Evolutionary conservation across 2,329 filamentous ascomycete genomes (phyloP).

Genomic region (Aspergillus versicolor): DNA sequence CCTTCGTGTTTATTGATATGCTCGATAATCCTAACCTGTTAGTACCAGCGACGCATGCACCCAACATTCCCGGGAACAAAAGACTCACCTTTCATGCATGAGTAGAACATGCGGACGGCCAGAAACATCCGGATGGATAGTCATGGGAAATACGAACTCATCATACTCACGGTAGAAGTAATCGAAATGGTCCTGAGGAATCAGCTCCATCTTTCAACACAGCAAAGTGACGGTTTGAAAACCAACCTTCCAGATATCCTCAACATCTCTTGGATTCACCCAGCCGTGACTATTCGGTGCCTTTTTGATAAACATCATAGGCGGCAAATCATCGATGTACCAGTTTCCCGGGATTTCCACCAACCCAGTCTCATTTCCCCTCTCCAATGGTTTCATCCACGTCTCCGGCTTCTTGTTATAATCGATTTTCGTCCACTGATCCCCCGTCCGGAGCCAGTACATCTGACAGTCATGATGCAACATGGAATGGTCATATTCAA

Average conservation of each 20-base stretch:
- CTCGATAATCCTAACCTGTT: conserved; percentile 56
- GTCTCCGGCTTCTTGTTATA: conserved; percentile 42
- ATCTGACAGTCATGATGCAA: conserved; percentile 46
- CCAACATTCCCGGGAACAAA: neutral
- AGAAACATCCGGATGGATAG: conserved; percentile 71
- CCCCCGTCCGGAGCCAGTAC: conserved; percentile 45
- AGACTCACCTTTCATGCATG: conserved; percentile 67
- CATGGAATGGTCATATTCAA: conserved; percentile 48
- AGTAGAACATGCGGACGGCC: conserved; percentile 70
- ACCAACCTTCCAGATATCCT: conserved; percentile 54
- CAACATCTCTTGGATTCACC: conserved; percentile 58
- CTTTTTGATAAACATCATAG: conserved; percentile 50
- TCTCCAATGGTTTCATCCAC: conserved; percentile 53
- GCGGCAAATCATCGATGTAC: conserved; percentile 46
- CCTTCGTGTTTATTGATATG: conserved; percentile 63
- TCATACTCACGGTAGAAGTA: conserved; percentile 76
- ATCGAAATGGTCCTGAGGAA: conserved; percentile 60
- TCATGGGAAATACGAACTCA: conserved; percentile 75
- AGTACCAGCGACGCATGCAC: neutral
- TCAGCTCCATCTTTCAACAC: conserved; percentile 47
- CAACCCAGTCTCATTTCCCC: conserved; percentile 39
- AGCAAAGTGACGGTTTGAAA: neutral
- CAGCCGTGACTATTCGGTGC: conserved; percentile 56
- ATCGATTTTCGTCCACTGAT: conserved; percentile 48
- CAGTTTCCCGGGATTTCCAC: conserved; percentile 47